Base-by-base conservation (phyloP, 768 basidiomycete genomes). In the Leccinum obscurum region DNA sequence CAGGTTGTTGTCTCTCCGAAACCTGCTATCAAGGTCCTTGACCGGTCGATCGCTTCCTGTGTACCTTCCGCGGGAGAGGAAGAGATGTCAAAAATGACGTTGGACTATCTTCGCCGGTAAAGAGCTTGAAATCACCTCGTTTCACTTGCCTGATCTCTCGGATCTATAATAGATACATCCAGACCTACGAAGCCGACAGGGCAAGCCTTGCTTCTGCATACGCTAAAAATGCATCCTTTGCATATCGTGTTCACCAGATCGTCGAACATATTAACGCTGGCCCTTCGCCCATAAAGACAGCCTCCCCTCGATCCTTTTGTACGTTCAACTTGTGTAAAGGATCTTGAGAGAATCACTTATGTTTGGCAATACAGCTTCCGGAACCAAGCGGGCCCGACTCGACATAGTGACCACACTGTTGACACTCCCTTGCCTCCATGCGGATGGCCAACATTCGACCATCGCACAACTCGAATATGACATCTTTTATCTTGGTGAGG, bases 161-260 rank as follows among this genome's bases (percentile, higher is more conserved):
- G 51, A 30, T 55, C 22, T 58, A 44, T 52, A 48, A 46, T 53
- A 76, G 73, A 56, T 74, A 73, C 24, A 28, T 74, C 26, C 71
- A 73, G 59, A 73, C 62, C 4, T 74, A 74, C 54, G 73, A 74
- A 55, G 37, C 50, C 17, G 73, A 76, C 52, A 72, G 73, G 37
- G 66, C 68, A 49, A 69, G 65, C 55, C 73, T 74, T 54, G 73
- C 73, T 34, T 70, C 74, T 41, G 73, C 73, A 15, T 74, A 74
- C 52, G 67, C 66, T 51, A 58, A 64, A 37, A 62, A 64, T 7
- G 71, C 72, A n/a, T 71, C 70, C 46, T 75, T 76, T 26, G 68
- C 66, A 46, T 76, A 67, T 59, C 69, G 71, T 57, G 59, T 54
- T 28, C 66, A 73, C 46, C 54, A 58, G 49, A 41, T 57, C 13